Conservation (phyloP, 2,329 filamentous ascomycete genomes). For the Aspergillus caelatus region DNA sequence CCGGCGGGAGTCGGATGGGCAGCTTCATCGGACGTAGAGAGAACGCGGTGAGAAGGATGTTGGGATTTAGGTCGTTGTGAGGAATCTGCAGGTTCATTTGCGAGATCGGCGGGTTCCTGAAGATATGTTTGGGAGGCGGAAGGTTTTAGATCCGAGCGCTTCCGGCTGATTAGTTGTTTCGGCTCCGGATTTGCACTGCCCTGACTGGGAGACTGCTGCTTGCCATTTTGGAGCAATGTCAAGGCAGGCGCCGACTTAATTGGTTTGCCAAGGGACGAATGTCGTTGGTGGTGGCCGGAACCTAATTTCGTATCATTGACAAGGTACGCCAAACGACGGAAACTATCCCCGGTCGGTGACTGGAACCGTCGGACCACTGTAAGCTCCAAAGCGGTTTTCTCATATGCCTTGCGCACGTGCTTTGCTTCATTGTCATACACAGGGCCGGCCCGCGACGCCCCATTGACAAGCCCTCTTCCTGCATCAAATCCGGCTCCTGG, state of each 20-base stretch:
- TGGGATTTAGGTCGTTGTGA: slow-evolving; percentile 25
- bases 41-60: slow-evolving; percentile 37
- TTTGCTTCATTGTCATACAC: slow-evolving; percentile 41
- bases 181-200: slow-evolving; percentile 26
- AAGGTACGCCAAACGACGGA: slow-evolving; percentile 40
- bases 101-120: slow-evolving; percentile 36
- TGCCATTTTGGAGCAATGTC: slow-evolving; percentile 32
- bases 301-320: slow-evolving; percentile 25
- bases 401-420: slow-evolving; percentile 47
- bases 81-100: slow-evolving; percentile 30
- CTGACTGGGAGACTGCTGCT: slow-evolving; percentile 20
- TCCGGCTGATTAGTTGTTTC: slow-evolving; percentile 25
- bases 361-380: slow-evolving; percentile 50
- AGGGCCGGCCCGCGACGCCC: slow-evolving; percentile 29
- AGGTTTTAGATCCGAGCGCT: slow-evolving; percentile 26
- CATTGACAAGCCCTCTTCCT: slow-evolving; percentile 32
- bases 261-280: slow-evolving; percentile 33
- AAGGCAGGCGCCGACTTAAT: slow-evolving; percentile 40
- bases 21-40: slow-evolving; percentile 40
- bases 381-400: slow-evolving; percentile 46
- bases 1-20: slow-evolving; percentile 22
- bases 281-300: slow-evolving; percentile 14
- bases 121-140: slow-evolving; percentile 34
- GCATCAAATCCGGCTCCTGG: slow-evolving; percentile 34
- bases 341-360: slow-evolving; percentile 47